Evolutionary conservation across 1,139 yeast species (phyloP).

Genomic region (Hanseniaspora sp.): DNA sequence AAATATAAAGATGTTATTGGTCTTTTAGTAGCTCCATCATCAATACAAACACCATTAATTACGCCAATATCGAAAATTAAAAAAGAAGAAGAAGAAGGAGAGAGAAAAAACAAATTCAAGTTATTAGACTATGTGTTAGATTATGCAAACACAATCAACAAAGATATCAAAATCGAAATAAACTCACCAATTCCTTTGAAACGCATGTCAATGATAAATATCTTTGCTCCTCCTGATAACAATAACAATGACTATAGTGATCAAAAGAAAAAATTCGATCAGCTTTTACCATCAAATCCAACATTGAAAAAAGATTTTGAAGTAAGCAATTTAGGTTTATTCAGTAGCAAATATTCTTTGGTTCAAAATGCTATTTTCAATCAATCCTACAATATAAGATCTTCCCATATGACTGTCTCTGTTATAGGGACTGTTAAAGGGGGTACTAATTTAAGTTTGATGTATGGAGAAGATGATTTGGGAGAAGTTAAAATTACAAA

Average conservation of each 20-base stretch:
- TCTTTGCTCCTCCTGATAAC: neutral
- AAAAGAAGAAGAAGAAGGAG: neutral
- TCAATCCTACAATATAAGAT: constrained; percentile 1
- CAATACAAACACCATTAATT: neutral
- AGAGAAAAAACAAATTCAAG: neutral
- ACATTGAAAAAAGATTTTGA: constrained; percentile 1
- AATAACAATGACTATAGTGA: neutral
- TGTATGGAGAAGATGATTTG: neutral
- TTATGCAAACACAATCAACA: neutral
- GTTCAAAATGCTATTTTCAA: constrained; percentile 7
- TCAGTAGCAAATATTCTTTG: neutral
- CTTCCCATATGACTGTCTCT: constrained; percentile 2
- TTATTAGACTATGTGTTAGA: neutral
- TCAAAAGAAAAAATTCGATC: neutral
- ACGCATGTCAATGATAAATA: neutral
- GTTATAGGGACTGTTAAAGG: neutral
- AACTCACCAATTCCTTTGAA: neutral
- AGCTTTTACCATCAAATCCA: neutral
- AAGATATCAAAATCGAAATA: neutral
- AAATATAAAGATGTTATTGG: neutral
- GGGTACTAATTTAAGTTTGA: constrained; percentile 1
- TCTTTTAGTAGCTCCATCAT: neutral
- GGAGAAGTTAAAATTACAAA: neutral
- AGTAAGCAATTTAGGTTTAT: constrained; percentile 4
- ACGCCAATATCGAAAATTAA: neutral